Evolutionary conservation across 306 rosid species (phyloP), one percentile per base, ranked within the genome.

Genomic region (Pueraria montana): DNA sequence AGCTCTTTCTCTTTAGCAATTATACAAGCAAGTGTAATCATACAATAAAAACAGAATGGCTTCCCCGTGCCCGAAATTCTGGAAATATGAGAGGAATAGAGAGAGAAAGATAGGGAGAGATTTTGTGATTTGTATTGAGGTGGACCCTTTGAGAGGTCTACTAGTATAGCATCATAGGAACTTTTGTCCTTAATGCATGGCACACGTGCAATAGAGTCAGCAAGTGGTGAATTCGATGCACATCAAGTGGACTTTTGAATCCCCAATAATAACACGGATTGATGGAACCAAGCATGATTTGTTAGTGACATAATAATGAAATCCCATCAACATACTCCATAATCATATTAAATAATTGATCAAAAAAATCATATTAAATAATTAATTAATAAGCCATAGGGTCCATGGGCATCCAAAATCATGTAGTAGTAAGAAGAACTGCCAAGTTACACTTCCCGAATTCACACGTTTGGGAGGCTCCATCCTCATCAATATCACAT

Each of bases 131-230:
- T 84, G 72, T 62, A 77, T n/a, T 2, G 18, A 36, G 64, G 78
- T 86, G 86, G 92, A 84, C 65, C 89, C 86, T 21, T 65, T 8
- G n/a, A 8, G 53, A 24, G 89, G 86, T 77, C 55, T 77, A 72
- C 27, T 7, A 56, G 26, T 36, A 84, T 85, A 79, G 74, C 74
- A 75, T 79, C 59, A 77, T 77, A 36, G 82, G 72, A 75, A 34
- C 56, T 83, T 70, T 85, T 86, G 84, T 84, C 85, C 82, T 86
- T 80, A 62, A 77, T 84, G 63, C 91, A 88, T 84, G 87, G 78
- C 92, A 90, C 94, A 88, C 94, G 94, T 90, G 91, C 92, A 65
- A 4, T 68, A 86, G 83, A 86, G 79, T 66, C 77, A 78, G 66
- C 80, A 78, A 45, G 59, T 72, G 79, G 73, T 63, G 85, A 80